These are phyloP conservation scores for Ceratocystis diversiconidia DNA, from an alignment of 2,329 filamentous ascomycete genomes.

Conservation along the genomic window DNA sequence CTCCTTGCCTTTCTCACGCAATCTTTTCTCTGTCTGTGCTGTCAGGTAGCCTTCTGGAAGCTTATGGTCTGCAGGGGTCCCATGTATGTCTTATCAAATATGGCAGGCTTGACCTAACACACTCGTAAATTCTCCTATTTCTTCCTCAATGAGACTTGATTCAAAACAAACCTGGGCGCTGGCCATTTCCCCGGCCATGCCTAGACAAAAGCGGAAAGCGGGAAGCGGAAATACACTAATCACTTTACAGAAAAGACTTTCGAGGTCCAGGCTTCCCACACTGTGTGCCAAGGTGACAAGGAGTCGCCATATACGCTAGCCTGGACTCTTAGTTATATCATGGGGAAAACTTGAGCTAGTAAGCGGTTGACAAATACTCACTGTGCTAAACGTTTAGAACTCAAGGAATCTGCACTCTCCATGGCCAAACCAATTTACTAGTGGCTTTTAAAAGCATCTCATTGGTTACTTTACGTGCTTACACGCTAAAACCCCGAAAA, in stretches of 20 bases:
- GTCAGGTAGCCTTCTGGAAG: too few relatives aligned
- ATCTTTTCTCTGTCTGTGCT: too few relatives aligned
- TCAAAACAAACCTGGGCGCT: too few relatives aligned
- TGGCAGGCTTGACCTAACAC: too few relatives aligned
- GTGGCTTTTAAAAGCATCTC: not conserved
- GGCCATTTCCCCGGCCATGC: not conserved
- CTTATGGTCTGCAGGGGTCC: too few relatives aligned
- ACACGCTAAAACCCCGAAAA: not conserved
- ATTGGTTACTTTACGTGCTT: not conserved
- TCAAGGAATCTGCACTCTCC: not conserved
- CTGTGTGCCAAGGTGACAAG: not conserved
- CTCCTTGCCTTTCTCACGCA: too few relatives aligned
- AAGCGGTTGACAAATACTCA: not conserved
- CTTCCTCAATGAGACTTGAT: not conserved
- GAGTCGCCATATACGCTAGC: not conserved
- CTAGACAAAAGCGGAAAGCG: not conserved
- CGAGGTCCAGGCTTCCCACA: not conserved
- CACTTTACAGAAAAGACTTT: not conserved
- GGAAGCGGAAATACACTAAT: not conserved
- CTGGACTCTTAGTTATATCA: not conserved
- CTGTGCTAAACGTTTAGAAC: not conserved
- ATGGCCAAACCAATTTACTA: not conserved
- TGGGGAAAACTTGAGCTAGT: not conserved
- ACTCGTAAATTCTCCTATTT: not conserved
- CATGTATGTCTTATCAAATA: too few relatives aligned